phyloP scores from a whole-genome alignment of 2,329 filamentous ascomycete genomes.

The Simplicillium sp. region DNA sequence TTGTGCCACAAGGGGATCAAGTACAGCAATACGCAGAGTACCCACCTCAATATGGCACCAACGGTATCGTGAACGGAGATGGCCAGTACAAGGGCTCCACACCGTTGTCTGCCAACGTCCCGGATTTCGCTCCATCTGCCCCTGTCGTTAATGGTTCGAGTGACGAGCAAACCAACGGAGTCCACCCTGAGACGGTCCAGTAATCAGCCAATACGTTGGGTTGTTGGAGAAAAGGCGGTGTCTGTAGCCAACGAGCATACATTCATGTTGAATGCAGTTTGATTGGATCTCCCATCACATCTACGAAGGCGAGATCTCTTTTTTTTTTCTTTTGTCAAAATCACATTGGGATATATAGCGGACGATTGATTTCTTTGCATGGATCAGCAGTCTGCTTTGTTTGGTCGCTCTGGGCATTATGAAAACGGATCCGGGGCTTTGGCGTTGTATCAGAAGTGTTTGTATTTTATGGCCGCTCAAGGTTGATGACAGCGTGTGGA shows the following conservation, averaged over 20 bases:
- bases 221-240: no score
- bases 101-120: conserved; percentile 28
- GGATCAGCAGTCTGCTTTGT: conserved; percentile 6
- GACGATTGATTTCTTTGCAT: conserved; percentile 2
- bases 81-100: conserved; percentile 14
- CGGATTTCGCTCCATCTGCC: conserved; percentile 27
- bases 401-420: conserved; percentile 8
- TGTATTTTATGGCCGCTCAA: conserved; percentile 8
- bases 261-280: no score
- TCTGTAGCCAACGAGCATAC: not conserved
- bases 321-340: not conserved
- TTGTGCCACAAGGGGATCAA: conserved; percentile 16
- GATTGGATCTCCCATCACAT: no score
- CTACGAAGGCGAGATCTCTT: no score
- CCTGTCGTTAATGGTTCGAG: conserved; percentile 13
- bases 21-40: conserved; percentile 22
- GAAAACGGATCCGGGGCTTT: conserved; percentile 1
- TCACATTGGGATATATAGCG: not conserved
- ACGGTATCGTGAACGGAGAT: conserved; percentile 15
- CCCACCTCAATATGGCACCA: conserved; percentile 22
- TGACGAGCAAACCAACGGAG: conserved; percentile 15
- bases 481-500: no score
- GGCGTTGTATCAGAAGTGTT: conserved; percentile 11
- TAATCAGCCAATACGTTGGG: no score
- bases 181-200: conserved; percentile 12